Percentiles rank a stretch among this genome's conserved stretches.
phyloP scores from a whole-genome alignment of 306 rosid genomes.

The Cicer judaicum region DNA sequence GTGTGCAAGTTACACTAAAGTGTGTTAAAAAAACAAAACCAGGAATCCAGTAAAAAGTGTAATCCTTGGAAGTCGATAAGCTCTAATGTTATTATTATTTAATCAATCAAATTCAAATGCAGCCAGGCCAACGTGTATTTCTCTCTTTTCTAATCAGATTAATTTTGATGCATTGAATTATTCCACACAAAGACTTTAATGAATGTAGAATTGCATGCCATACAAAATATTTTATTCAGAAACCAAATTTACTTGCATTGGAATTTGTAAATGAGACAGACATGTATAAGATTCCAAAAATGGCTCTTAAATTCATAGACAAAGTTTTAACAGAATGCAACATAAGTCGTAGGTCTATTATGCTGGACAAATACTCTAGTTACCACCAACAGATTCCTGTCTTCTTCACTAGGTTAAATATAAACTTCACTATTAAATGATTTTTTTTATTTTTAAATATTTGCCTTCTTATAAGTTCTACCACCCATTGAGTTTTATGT shows the following conservation, averaged over 20 bases:
- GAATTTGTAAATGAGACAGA: conserved; percentile 14
- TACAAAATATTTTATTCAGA: conserved; percentile 49
- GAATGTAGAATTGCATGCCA: conserved; percentile 61
- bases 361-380: conserved; percentile 23
- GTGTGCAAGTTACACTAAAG: conserved; percentile 38
- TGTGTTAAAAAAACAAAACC: conserved; percentile 48
- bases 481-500: background rate
- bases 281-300: conserved; percentile 34
- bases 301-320: conserved; percentile 37
- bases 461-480: background rate
- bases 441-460: too few relatives aligned
- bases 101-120: conserved; percentile 28
- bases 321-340: background rate
- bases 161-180: conserved; percentile 42
- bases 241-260: conserved; percentile 42
- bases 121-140: conserved; percentile 31
- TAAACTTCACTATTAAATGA: background rate
- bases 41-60: conserved; percentile 68
- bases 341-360: conserved; percentile 10
- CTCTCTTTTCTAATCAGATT: conserved; percentile 37
- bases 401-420: background rate
- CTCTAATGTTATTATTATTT: conserved; percentile 45
- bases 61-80: conserved; percentile 44
- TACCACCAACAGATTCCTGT: conserved; percentile 37
- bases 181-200: conserved; percentile 25